Evolutionary conservation across 441 rosid genomes (phyloP).

Genomic region (Populus tomentosa): DNA sequence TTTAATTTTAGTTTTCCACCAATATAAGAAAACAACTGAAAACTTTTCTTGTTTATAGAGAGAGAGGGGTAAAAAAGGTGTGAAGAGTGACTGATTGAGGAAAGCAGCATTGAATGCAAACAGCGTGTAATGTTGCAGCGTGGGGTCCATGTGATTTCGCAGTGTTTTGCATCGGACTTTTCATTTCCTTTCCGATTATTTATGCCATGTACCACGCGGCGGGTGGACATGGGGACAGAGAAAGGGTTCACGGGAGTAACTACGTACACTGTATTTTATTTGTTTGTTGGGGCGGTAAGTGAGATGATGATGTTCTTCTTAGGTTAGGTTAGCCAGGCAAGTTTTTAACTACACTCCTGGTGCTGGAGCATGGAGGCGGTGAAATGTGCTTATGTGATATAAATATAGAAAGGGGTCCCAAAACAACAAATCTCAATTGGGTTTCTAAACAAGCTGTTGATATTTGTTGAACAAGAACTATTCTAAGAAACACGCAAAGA

Average conservation of each 20-base stretch:
- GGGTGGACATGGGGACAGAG: not conserved
- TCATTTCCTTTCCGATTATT: not conserved
- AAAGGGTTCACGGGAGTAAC: not conserved
- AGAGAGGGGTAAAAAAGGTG: not conserved
- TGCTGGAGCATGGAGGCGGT: too few relatives aligned
- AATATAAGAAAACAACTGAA: not conserved
- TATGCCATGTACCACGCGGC: not conserved
- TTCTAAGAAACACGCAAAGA: too few relatives aligned
- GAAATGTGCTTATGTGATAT: too few relatives aligned
- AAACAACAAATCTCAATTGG: too few relatives aligned
- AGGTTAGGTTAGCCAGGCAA: not conserved
- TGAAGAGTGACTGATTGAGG: not conserved
- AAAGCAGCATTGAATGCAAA: conserved; percentile 6
- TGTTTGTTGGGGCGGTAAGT: not conserved
- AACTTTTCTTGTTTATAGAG: not conserved
- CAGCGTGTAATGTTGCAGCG: not conserved
- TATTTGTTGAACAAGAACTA: too few relatives aligned
- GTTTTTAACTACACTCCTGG: not conserved
- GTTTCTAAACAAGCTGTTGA: too few relatives aligned
- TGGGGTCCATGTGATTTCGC: conserved; percentile 14
- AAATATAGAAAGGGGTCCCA: too few relatives aligned
- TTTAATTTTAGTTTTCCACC: not conserved
- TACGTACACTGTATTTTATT: not conserved
- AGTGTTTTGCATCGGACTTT: not conserved
- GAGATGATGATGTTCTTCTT: not conserved